Base-by-base conservation (phyloP, 2,329 filamentous ascomycete genomes). In the Amauroascus verrucosus region DNA sequence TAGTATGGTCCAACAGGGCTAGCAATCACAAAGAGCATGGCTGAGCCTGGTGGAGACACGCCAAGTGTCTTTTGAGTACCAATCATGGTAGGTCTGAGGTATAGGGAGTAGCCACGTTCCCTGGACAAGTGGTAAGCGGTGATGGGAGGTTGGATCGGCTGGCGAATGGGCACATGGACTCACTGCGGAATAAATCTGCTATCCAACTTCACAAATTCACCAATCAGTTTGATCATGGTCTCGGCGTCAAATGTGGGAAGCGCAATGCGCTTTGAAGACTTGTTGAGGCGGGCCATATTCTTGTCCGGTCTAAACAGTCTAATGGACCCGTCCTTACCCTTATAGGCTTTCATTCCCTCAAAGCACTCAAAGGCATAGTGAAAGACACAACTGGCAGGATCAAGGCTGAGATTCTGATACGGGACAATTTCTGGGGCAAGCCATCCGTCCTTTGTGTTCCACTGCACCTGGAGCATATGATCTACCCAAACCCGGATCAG, bases 341-440 rank as follows among this genome's bases (percentile, higher is more conserved):
- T 94, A 79, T 98, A 98, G 56, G 93, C 93, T 77, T 98, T 98
- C 89, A 97, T 95, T 62, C 93, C 93, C 76, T 98, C 93, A 72
- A 98, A 98, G 70, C 86, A 93, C 72, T 94, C 88, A 67, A 97
- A 97, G 47, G 88, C 93, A 72, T 98, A 98, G 79, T 98, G 93
- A 74, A 98, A 91, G 58, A 97, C 93, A 74, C 90, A 97, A 32
- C 88, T 93, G 41, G 93, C 88, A 24, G 93, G 93, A 70, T 97
- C 93, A 63, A 98, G 85, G 44, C 87, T 91, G 62, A 98, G 86
- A 74, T 96, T 96, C 73, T 96, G 89, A 77, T 97, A 97, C 18
- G 93, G 93, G 16, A 81, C 83, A 67, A 98, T 97, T 60, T 81
- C 78, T 54, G 91, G 88, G 13, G 83, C 73, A 40, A 85, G 74